phyloP scores from a whole-genome alignment of 2,329 filamentous ascomycete species.

The Fusarium bactridioides region DNA sequence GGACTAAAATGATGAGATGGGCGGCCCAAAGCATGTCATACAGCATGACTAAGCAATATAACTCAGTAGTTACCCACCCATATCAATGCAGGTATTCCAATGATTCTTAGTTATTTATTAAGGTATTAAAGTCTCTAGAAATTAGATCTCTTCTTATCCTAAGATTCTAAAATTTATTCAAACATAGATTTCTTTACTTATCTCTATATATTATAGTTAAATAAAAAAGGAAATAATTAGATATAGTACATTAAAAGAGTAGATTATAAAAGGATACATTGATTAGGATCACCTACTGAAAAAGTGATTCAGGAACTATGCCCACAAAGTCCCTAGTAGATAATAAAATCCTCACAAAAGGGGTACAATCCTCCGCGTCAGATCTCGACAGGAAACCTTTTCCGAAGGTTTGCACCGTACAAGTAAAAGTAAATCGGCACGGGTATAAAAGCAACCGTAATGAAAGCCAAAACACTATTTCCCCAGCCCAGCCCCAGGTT shows the following conservation, averaged over 20 bases:
- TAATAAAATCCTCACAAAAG: neutral
- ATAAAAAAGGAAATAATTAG: too few relatives aligned
- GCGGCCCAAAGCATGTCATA: neutral
- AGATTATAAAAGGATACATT: too few relatives aligned
- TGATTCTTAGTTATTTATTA: rapidly evolving
- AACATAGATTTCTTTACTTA: too few relatives aligned
- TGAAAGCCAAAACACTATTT: conserved; percentile 50
- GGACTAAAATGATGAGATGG: neutral
- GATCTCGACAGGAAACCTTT: neutral
- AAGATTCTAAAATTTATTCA: too few relatives aligned
- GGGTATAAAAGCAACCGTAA: conserved; percentile 51
- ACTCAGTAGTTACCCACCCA: neutral
- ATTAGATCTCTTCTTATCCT: too few relatives aligned
- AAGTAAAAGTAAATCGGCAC: conserved; percentile 50
- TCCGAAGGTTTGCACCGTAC: conserved; percentile 48
- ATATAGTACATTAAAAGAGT: too few relatives aligned
- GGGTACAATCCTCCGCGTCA: rapidly evolving
- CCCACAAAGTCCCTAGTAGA: too few relatives aligned
- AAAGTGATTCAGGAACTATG: too few relatives aligned
- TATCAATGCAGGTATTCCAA: rapidly evolving
- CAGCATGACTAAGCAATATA: neutral
- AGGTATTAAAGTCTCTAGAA: too few relatives aligned
- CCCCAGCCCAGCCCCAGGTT: conserved; percentile 56
- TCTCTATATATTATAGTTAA: too few relatives aligned
- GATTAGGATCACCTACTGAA: too few relatives aligned